Evolutionary conservation across 805 yeast species (phyloP), one percentile per base, ranked within the genome.

Genomic region (Priceomyces haplophilus): DNA sequence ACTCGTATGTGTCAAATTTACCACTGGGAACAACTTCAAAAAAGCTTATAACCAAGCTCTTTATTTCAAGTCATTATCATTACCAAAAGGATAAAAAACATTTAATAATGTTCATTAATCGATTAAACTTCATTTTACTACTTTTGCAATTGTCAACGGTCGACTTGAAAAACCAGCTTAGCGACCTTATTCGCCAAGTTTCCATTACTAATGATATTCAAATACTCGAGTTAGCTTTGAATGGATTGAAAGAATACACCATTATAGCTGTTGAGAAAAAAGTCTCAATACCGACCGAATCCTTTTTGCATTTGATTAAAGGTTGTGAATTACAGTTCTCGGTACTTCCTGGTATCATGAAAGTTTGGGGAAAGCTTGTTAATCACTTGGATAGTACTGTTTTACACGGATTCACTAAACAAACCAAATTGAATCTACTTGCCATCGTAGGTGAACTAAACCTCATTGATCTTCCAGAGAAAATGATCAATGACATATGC

Each of bases 41-140:
- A 39, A 55, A 62, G 37, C 49, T 71, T 19, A 53, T 65, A 1
- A 60, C 66, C 7, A 69, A 71, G 43, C 46, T 70, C 27, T 55
- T 69, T 27, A 62, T 67, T 0, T 66, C 75, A 1, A 69, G 74
- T 40, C 64, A 60, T 34, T 68, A 56, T 36, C 55, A 49, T 3
- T 68, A 65, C 38, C 54, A 53, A 20, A 53, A 51, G 16, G 63
- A 57, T 8, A 52, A 53, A 38, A 50, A 44, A 6, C 59, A 61
- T 37, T 58, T 53, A 34, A 55, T 56, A 4, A 65, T 65, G 59
- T 69, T 61, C 40, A 49, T 61, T 21, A 70, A 70, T 43, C 49
- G 76, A 27, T 44, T 68, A 29, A 70, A 70, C 42, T 60, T 68
- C 41, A 54, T 69, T 3, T 40, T 63, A 5, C 43, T 70, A 12